Evolutionary conservation across 164 flowering plant species (phyloP).

Genomic region (Umbellularia californica): DNA sequence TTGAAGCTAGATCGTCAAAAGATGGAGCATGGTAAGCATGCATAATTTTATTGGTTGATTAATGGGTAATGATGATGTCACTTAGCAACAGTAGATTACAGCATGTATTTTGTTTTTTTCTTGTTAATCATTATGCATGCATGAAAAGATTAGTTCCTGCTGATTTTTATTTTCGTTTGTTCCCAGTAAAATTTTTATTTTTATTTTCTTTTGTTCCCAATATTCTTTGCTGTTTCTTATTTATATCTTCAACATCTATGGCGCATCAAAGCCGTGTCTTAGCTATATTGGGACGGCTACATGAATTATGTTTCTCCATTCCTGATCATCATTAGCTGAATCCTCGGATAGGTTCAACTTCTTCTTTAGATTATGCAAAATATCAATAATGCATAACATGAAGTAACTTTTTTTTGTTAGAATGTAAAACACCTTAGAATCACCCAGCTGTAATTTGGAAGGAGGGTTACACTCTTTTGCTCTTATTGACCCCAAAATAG

Average conservation of each 20-base stretch:
- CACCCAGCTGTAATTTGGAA: neutral
- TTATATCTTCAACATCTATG: too few species aligned
- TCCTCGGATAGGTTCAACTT: too few species aligned
- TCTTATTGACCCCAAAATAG: neutral
- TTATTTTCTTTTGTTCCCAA: neutral
- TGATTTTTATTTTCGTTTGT: neutral
- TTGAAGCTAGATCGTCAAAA: slow-evolving; percentile 76
- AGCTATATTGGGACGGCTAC: too few species aligned
- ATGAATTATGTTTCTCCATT: too few species aligned
- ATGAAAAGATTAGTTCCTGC: neutral
- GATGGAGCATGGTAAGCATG: slow-evolving; percentile 74
- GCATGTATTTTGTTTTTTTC: neutral
- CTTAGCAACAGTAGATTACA: neutral
- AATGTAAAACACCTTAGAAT: neutral
- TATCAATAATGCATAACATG: neutral
- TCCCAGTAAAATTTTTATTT: neutral
- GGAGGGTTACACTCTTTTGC: neutral
- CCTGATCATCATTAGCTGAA: too few species aligned
- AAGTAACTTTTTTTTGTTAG: neutral
- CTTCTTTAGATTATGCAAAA: too few species aligned
- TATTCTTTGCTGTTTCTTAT: too few species aligned
- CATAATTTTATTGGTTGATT: neutral
- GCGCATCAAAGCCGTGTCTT: too few species aligned
- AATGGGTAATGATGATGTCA: neutral
- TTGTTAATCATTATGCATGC: neutral